Percentiles rank a stretch among this genome's conserved stretches.
Evolutionary conservation across 73 alveolate species (phyloP).

Genomic region (Loxodes magnus): DNA sequence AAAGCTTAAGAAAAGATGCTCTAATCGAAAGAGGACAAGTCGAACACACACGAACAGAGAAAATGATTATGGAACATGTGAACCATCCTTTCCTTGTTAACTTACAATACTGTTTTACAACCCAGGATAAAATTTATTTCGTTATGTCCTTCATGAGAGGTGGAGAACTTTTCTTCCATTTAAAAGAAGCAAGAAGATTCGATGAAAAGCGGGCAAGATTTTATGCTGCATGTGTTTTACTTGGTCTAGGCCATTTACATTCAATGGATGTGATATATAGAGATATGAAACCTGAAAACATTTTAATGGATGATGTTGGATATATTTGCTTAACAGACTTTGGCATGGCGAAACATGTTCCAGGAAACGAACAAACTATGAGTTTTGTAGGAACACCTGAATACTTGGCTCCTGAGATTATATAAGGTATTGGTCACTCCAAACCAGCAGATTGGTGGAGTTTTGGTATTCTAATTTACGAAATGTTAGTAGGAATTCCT

Average conservation of each 20-base stretch:
- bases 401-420: conserved; percentile 92
- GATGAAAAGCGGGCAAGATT: conserved; percentile 53
- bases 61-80: conserved; percentile 67
- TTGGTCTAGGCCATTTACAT: conserved; percentile 68
- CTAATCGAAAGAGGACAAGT: conserved; percentile 78
- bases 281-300: conserved; percentile 76
- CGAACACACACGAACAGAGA: conserved; percentile 74
- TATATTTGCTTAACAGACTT: conserved; percentile 66
- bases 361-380: conserved; percentile 43
- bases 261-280: conserved; percentile 51
- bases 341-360: conserved; percentile 61
- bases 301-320: conserved; percentile 64
- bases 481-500: conserved; percentile 84
- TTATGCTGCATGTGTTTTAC: conserved; percentile 58
- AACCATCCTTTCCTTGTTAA: conserved; percentile 74
- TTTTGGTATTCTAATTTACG: conserved; percentile 79
- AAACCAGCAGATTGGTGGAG: conserved; percentile 96
- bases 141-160: conserved; percentile 78
- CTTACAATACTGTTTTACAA: conserved; percentile 59
- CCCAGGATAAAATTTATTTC: conserved; percentile 68
- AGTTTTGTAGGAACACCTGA: conserved; percentile 88
- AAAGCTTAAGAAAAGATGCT: conserved; percentile 63
- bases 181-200: conserved; percentile 46
- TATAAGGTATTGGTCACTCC: conserved; percentile 74
- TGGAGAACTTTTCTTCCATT: conserved; percentile 66